These are phyloP conservation scores for Stygiomarasmius scandens DNA, from an alignment of 1,284 basidiomycete genomes.

Conservation along the genomic window DNA sequence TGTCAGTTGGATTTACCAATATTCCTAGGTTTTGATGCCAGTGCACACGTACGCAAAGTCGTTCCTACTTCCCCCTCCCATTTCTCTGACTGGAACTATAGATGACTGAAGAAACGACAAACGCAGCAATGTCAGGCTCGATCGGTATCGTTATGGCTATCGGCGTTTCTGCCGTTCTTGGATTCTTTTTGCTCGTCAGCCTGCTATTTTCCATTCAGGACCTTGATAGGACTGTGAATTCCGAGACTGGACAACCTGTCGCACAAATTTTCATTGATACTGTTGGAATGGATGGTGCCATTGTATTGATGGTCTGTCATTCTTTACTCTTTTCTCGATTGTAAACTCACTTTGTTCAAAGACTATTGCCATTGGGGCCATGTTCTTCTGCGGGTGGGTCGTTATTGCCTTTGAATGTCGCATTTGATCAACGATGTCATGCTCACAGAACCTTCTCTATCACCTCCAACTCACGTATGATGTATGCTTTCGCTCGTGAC, in stretches of 20 bases:
- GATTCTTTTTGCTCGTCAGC: constrained; percentile 73
- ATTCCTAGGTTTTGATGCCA: constrained; percentile 64
- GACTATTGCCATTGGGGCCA: constrained; percentile 69
- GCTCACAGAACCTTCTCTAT: constrained; percentile 76
- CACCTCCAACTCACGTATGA: constrained; percentile 79
- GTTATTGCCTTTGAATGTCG: not conserved
- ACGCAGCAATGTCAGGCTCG: constrained; percentile 69
- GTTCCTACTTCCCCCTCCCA: not conserved
- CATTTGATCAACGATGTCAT: not conserved
- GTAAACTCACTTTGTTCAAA: constrained; percentile 19
- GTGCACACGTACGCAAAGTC: constrained; percentile 56
- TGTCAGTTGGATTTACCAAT: constrained; percentile 1
- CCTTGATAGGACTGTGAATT: constrained; percentile 53
- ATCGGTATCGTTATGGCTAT: constrained; percentile 74
- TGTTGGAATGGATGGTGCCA: constrained; percentile 70
- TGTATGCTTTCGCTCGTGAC: constrained; percentile 75
- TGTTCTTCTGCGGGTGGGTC: constrained; percentile 69
- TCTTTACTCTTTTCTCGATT: not conserved
- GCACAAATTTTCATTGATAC: constrained; percentile 78
- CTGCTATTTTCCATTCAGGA: constrained; percentile 79
- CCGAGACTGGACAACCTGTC: constrained; percentile 67
- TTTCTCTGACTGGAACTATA: constrained; percentile 25
- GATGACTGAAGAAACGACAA: constrained; percentile 81
- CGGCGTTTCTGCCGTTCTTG: constrained; percentile 71
- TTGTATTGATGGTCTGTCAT: constrained; percentile 62